Evolutionary conservation across 148 eudicot genomes (phyloP), one percentile per base, ranked within the genome.

Genomic region (Spergularia marina): DNA sequence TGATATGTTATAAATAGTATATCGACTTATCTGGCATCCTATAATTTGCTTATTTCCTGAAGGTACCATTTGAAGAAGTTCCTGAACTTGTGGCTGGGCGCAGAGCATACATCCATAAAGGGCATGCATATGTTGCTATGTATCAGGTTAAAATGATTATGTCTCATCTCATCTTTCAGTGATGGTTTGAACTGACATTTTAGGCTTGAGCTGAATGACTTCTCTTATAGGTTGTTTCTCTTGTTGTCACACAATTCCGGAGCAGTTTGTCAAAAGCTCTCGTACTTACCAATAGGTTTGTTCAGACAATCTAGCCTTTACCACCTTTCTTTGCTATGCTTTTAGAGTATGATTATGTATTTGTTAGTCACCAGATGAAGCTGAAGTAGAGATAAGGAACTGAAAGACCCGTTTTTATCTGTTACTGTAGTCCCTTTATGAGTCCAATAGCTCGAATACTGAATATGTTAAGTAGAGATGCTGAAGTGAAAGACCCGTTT

Each of bases 41-140:
- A 47, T 70, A 36, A 30, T 61, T 71, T 70, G 47, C 71, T 76
- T 53, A 77, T 51, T 69, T 23, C 40, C 44, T 88, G 72, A 81
- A 95, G 99, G 98, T 90, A 49, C 97, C 98, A 47, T 95, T 91
- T 87, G 97, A 95, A 82, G 90, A 90, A 82, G 98, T 91, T 77
- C 97, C 91, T 58, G 97, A 95, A 53, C 88, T 95, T 77, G 99
- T 95, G 71, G 88, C 97, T 58, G 83, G 75, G 75, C 98, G 97
- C 68, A 84, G 78, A 81, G 97, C 92, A 16, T 89, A 82, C 83
- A 78, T 95, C 18, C 85, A 80, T 56, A 91, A 91, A 81, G 99
- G 97, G 63, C 23, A 88, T 86, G 99, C 99, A 65, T 95, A 95
- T 91, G 87, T 95, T 60, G 89, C 97, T 52, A 86, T 86, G 88